Evolutionary conservation across 139 green algal species (phyloP).

Genomic region (Ulvella scutata): DNA sequence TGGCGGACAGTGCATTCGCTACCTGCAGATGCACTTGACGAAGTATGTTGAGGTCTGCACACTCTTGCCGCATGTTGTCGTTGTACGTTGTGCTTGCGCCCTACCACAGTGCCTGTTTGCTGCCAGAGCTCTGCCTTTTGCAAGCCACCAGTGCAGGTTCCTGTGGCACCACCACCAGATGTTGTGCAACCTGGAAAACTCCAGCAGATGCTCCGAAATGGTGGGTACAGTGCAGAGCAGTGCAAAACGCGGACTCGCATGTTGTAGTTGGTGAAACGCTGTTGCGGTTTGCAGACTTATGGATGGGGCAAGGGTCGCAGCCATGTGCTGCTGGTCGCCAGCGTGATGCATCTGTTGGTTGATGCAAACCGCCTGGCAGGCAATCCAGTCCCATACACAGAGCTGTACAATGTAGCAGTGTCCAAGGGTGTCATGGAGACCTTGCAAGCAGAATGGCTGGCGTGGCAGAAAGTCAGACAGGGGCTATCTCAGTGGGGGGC

Average conservation of each 20-base stretch:
- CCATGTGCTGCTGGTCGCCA: slow-evolving; percentile 15
- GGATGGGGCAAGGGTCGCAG: slow-evolving; percentile 15
- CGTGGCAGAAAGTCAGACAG: slow-evolving; percentile 14
- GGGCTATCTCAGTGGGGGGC: neutral
- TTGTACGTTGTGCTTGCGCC: no score
- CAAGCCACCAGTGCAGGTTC: no score
- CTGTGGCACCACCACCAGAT: no score
- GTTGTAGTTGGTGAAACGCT: no score
- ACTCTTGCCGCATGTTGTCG: no score
- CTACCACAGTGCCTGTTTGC: no score
- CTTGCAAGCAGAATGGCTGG: slow-evolving; percentile 40
- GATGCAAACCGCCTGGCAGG: slow-evolving; percentile 20
- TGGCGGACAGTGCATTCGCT: slow-evolving; percentile 31
- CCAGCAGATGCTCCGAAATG: no score
- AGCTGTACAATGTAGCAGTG: slow-evolving; percentile 27
- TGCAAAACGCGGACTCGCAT: no score
- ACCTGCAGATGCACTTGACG: slow-evolving; percentile 32
- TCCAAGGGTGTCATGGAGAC: slow-evolving; percentile 9
- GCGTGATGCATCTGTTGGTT: slow-evolving; percentile 37
- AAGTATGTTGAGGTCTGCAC: slow-evolving; percentile 13
- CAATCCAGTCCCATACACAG: slow-evolving; percentile 12
- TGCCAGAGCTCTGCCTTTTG: no score
- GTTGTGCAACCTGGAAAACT: no score
- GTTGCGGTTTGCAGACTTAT: slow-evolving; percentile 5
- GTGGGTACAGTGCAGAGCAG: no score